Conservation (phyloP, 1,139 yeast species). For the Nakaseomyces kungkrabaensis region DNA sequence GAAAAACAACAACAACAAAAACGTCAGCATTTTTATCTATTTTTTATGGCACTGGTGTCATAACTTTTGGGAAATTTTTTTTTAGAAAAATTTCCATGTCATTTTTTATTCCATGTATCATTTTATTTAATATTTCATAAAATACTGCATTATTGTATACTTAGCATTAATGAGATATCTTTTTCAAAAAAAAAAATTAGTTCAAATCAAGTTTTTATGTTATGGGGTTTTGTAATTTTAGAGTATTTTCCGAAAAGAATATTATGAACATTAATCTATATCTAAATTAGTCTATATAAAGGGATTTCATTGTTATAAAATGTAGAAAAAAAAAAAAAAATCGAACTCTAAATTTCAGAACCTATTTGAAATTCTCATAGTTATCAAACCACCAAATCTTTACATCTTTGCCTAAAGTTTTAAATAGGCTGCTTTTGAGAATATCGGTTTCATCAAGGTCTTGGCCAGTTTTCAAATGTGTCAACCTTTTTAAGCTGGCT, state of each 20-base stretch:
- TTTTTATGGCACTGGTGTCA: background rate
- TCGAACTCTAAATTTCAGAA: background rate
- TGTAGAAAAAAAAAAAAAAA: background rate
- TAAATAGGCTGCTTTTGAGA: conserved; percentile 6
- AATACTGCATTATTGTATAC: background rate
- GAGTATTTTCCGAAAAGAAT: too few relatives aligned
- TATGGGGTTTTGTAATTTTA: too few relatives aligned
- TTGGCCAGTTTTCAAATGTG: background rate
- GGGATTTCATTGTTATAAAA: background rate
- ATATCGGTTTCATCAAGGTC: conserved; percentile 1
- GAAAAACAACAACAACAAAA: background rate
- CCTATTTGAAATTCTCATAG: background rate
- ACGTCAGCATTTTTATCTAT: background rate
- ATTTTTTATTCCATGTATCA: background rate
- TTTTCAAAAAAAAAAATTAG: background rate
- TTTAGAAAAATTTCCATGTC: background rate
- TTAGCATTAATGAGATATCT: background rate
- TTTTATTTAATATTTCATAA: background rate
- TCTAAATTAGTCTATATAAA: too few relatives aligned
- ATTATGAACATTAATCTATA: too few relatives aligned
- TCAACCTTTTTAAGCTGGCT: background rate
- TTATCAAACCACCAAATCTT: conserved; percentile 16
- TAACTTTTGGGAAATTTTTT: background rate
- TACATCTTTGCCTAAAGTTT: conserved; percentile 20
- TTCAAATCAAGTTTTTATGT: too few relatives aligned